Base-by-base conservation (phyloP, 2,329 filamentous ascomycete genomes). In the Furcasterigmium furcatum region DNA sequence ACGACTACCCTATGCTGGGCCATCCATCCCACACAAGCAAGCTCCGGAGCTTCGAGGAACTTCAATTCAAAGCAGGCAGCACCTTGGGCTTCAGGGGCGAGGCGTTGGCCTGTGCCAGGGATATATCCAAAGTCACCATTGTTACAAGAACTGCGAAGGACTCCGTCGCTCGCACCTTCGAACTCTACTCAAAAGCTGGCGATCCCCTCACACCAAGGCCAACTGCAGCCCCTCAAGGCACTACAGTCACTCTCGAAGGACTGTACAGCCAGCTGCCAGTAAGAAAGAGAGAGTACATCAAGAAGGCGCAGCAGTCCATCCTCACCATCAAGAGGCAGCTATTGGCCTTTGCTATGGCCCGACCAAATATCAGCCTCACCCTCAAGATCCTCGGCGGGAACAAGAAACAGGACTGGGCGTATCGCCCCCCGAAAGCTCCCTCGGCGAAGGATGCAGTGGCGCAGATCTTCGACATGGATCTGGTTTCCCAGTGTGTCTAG, bases 81-180 rank as follows among this genome's bases (percentile, higher is more conserved):
- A 84, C 76, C 25, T 73, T 91, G n/a, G 88, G 88, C 2, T 92
- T 91, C 57, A 79, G 88, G 29, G 88, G 88, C 18, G 80, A 89
- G 57, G 87, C 87, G 14, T 67, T 92, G 48, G 84, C 86, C 32
- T 83, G 80, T 60, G 74, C 76, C 47, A 84, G 80, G 48, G 72
- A 77, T 35, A 59, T 88, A 46, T 81, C 80, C 30, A 70, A 73
- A 4, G 65, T 91, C 36, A 68, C 65, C 8, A 67, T 91, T 42
- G 85, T 74, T 13, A 91, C 87, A 4, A 78, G 80, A 50, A 80
- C 80, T 3, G 68, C 77, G 25, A 72, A 73, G 3, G 85, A 90
- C 49, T 61, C 73, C 2, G 72, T 85, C 7, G 87, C 81, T 1
- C 68, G 82, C n/a, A 62, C 64, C 6, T 53, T 85, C 9, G 58